Conservation (phyloP, 345 rosid species). For the Brassica napus region Da-Ae NC_063445.1:53537001-53537500, state of each 20-base stretch:
- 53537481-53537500: background rate
- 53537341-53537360: slow-evolving; percentile 89
- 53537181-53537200: slow-evolving; percentile 95
- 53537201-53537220: slow-evolving; percentile 89
- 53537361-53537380: slow-evolving; percentile 96
- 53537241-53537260: slow-evolving; percentile 75
- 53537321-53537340: slow-evolving; percentile 83
- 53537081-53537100: slow-evolving; percentile 74
- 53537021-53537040: background rate
- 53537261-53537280: slow-evolving; percentile 57
- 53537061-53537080: slow-evolving; percentile 76
- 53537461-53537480: background rate
- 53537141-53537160: slow-evolving; percentile 64
- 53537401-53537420: slow-evolving; percentile 28
- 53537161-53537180: slow-evolving; percentile 65
- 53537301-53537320: slow-evolving; percentile 66
- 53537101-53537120: slow-evolving; percentile 70
- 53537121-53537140: slow-evolving; percentile 80
- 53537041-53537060: slow-evolving; percentile 27
- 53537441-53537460: background rate
- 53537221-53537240: slow-evolving; percentile 96
- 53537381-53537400: slow-evolving; percentile 81
- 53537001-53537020: background rate
- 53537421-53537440: slow-evolving; percentile 21
- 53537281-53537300: slow-evolving; percentile 39